Percentiles rank a stretch among this genome's conserved stretches.
Evolutionary conservation across 208 protist species (phyloP).

Genomic region (Novymonas esmeraldas): DNA sequence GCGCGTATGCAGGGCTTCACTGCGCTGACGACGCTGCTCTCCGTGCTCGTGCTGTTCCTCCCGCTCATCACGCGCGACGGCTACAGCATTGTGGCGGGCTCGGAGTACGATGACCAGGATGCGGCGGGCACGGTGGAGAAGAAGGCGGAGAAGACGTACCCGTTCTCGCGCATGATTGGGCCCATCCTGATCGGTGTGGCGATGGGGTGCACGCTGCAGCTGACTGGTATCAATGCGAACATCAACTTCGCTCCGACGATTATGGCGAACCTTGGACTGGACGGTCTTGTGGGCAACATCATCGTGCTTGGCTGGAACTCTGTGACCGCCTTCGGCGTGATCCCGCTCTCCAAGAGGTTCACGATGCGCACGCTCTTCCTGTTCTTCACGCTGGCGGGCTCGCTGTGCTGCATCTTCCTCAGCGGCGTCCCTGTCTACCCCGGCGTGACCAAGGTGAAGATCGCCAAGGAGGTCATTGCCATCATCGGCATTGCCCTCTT

Average conservation of each 20-base stretch:
- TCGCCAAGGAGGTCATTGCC: slow-evolving; percentile 38
- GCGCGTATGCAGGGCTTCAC: slow-evolving; percentile 51
- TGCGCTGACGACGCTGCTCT: slow-evolving; percentile 32
- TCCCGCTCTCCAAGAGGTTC: slow-evolving; percentile 48
- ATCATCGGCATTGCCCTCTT: slow-evolving; percentile 63
- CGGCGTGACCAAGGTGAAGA: slow-evolving; percentile 34
- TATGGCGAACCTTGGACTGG: slow-evolving; percentile 43
- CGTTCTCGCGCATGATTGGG: slow-evolving; percentile 33
- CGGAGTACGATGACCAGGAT: slow-evolving; percentile 22
- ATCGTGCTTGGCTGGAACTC: slow-evolving; percentile 73
- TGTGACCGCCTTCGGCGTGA: slow-evolving; percentile 43
- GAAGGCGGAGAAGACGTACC: slow-evolving; percentile 19
- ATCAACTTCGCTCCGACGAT: slow-evolving; percentile 78
- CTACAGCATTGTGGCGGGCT: background rate
- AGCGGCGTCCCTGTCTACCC: slow-evolving; percentile 63
- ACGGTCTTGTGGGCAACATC: slow-evolving; percentile 58
- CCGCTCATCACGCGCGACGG: slow-evolving; percentile 38
- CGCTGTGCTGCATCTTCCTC: slow-evolving; percentile 52
- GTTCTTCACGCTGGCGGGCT: slow-evolving; percentile 30
- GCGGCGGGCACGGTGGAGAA: background rate
- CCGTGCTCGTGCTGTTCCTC: slow-evolving; percentile 32
- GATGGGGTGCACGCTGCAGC: slow-evolving; percentile 46
- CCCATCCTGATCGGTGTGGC: slow-evolving; percentile 37
- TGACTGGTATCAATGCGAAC: slow-evolving; percentile 77
- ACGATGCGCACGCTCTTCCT: slow-evolving; percentile 58